A percentile compares a stretch with the other conserved stretches of the same genome.
Conservation (phyloP, 2,329 filamentous ascomycete species). For the Aspergillus latus region DNA sequence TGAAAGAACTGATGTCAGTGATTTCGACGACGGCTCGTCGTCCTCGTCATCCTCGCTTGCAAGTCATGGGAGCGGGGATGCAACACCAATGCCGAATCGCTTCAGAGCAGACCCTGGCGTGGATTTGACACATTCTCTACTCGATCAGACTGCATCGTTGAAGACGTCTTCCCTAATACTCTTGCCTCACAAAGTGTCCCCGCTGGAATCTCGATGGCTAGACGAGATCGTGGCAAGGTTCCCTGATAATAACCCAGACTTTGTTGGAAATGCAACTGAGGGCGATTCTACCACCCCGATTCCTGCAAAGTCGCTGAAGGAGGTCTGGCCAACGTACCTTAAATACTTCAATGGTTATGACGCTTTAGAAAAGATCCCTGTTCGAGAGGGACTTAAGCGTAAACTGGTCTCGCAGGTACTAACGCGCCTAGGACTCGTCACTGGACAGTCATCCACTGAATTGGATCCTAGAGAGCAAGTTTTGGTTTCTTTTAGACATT, state of each 20-base stretch:
- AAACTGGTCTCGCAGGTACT: constrained; percentile 61
- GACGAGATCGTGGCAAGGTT: constrained; percentile 47
- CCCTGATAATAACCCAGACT: constrained; percentile 27
- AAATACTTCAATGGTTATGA: constrained; percentile 87
- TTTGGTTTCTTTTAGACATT: constrained; percentile 66
- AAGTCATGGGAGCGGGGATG: constrained; percentile 40
- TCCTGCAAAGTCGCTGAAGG: constrained; percentile 47
- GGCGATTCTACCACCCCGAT: constrained; percentile 28
- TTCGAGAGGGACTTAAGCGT: constrained; percentile 82
- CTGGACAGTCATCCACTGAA: constrained; percentile 44
- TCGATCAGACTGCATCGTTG: constrained; percentile 34
- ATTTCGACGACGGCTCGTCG: constrained; percentile 30
- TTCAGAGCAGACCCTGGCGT: constrained; percentile 28
- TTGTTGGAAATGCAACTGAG: constrained; percentile 6
- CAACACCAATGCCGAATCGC: constrained; percentile 37
- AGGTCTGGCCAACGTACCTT: constrained; percentile 70
- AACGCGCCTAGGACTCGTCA: constrained; percentile 65
- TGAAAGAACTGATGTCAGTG: constrained; percentile 18
- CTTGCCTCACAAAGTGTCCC: constrained; percentile 74
- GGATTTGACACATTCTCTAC: constrained; percentile 34
- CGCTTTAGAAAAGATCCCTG: constrained; percentile 79
- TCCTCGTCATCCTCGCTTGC: constrained; percentile 42
- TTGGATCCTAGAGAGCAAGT: constrained; percentile 39
- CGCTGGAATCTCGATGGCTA: constrained; percentile 72
- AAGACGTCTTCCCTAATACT: constrained; percentile 66